Percentiles rank a stretch among this genome's conserved stretches.
Evolutionary conservation across 1,284 basidiomycete species (phyloP).

Genomic region (Xerocomus amazonicus): DNA sequence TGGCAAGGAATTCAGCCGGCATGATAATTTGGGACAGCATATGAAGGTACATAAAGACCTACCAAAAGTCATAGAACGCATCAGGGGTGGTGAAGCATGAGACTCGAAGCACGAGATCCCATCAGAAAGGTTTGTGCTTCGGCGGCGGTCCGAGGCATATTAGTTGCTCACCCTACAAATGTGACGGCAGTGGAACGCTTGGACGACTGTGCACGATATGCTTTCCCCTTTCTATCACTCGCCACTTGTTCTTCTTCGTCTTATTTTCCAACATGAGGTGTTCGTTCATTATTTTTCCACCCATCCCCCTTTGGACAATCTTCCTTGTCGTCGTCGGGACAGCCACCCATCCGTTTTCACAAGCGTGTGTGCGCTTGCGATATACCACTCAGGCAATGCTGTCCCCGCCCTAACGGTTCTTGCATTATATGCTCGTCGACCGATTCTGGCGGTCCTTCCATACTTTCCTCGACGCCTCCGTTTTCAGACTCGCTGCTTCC

Average conservation of each 20-base stretch:
- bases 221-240: slow-evolving; percentile 24
- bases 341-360: slow-evolving; percentile 18
- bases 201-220: slow-evolving; percentile 22
- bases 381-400: slow-evolving; percentile 24
- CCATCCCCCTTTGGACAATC: slow-evolving; percentile 27
- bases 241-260: slow-evolving; percentile 4
- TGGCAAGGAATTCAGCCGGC: slow-evolving; percentile 78
- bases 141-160: slow-evolving; percentile 21
- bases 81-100: slow-evolving; percentile 27
- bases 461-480: slow-evolving; percentile 28
- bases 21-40: slow-evolving; percentile 82
- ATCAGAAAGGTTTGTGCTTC: slow-evolving; percentile 16
- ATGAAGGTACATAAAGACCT: slow-evolving; percentile 59
- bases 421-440: slow-evolving; percentile 24
- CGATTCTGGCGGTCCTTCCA: slow-evolving; percentile 20
- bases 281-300: slow-evolving; percentile 23
- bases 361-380: slow-evolving; percentile 9
- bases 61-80: slow-evolving; percentile 27
- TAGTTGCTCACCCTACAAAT: slow-evolving; percentile 11
- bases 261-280: slow-evolving; percentile 28
- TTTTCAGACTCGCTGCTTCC: slow-evolving; percentile 6
- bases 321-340: slow-evolving; percentile 17
- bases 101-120: too few relatives aligned
- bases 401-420: slow-evolving; percentile 16
- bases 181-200: slow-evolving; percentile 30